Conservation (phyloP, 768 basidiomycete genomes). For the Lactarius pseudohatsudake region DNA sequence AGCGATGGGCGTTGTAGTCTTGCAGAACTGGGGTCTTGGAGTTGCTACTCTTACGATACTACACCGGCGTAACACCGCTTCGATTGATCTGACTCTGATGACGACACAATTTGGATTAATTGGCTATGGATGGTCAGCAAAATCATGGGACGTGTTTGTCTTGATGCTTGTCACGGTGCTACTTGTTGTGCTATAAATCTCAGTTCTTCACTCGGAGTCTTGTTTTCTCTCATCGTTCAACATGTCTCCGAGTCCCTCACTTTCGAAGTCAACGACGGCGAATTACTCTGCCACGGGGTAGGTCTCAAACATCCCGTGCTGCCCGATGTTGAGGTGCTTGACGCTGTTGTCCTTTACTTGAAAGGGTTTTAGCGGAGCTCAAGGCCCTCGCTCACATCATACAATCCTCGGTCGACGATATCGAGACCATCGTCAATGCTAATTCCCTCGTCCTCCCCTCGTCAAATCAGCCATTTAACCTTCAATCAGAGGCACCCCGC, state of each 20-base stretch:
- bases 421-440: background rate
- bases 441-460: background rate
- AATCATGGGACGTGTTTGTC: background rate
- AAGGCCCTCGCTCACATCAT: slow-evolving; percentile 12
- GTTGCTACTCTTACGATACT: too few species aligned
- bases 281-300: background rate
- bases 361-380: slow-evolving; percentile 1
- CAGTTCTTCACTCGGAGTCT: background rate
- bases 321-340: background rate
- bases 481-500: background rate
- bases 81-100: too few species aligned
- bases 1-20: too few species aligned
- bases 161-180: too few species aligned
- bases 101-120: too few species aligned
- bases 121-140: too few species aligned
- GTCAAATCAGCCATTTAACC: background rate
- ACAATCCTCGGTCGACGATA: background rate
- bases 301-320: background rate
- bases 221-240: background rate
- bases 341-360: background rate
- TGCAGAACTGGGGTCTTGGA: too few species aligned
- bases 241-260: background rate
- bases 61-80: too few species aligned
- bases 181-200: background rate
- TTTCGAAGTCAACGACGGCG: background rate